A percentile compares a stretch with the other conserved stretches of the same genome.
Evolutionary conservation across 2,329 filamentous ascomycete species (phyloP).

Genomic region (Nemania sp.): DNA sequence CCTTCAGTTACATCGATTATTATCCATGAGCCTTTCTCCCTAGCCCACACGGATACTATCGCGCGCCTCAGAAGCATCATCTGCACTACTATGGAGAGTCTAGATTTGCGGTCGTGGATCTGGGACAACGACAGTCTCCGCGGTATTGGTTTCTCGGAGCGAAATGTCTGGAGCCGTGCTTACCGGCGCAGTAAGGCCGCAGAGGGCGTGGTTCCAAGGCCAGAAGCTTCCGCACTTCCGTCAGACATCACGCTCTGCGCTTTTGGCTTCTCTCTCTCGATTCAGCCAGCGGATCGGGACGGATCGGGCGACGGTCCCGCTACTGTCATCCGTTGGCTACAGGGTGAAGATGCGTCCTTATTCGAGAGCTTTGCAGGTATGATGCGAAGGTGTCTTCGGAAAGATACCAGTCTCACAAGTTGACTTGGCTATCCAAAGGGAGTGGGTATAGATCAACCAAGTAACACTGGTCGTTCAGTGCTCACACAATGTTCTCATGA

Average conservation of each 20-base stretch:
- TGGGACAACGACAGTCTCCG: constrained; percentile 59
- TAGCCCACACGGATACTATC: neutral
- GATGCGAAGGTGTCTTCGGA: constrained; percentile 21
- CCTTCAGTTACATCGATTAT: constrained; percentile 48
- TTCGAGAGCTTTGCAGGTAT: constrained; percentile 91
- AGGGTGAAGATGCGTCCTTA: constrained; percentile 71
- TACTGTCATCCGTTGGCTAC: constrained; percentile 69
- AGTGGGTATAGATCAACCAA: neutral
- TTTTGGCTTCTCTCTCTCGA: constrained; percentile 62
- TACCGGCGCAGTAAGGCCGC: constrained; percentile 64
- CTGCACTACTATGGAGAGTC: constrained; percentile 50
- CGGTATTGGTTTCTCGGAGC: constrained; percentile 66
- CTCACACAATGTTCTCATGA: constrained; percentile 42
- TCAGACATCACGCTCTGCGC: constrained; percentile 43
- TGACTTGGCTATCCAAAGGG: neutral
- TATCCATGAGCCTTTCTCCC: constrained; percentile 43
- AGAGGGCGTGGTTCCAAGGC: constrained; percentile 33
- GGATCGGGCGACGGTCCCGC: constrained; percentile 45
- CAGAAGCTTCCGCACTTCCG: constrained; percentile 14
- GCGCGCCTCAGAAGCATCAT: constrained; percentile 38
- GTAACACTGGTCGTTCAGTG: neutral
- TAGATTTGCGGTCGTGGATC: constrained; percentile 65
- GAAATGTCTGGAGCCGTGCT: constrained; percentile 77
- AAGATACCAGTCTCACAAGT: neutral
- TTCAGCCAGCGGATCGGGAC: constrained; percentile 44